Conservation (phyloP, 169 alveolate genomes). For the Cryptosporidium parvum region DNA sequence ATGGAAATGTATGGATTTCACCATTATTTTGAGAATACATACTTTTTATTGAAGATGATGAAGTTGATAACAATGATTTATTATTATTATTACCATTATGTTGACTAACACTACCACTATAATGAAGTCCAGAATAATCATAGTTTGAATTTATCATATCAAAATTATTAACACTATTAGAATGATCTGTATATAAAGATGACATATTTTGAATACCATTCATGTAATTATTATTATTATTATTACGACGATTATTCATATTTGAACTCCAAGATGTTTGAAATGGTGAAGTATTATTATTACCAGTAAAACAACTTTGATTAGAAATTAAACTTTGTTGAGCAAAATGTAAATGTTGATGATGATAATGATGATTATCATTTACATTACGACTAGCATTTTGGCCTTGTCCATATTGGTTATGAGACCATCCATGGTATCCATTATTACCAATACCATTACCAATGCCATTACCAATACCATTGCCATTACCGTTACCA, state of each 20-base stretch:
- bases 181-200: background rate
- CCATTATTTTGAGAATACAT: too few relatives aligned
- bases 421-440: too few relatives aligned
- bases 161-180: background rate
- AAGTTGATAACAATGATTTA: background rate
- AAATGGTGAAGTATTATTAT: background rate
- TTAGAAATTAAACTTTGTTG: background rate
- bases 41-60: background rate
- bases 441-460: background rate
- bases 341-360: background rate
- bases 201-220: background rate
- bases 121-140: slow-evolving; percentile 5
- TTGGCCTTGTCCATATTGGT: background rate
- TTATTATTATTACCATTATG: too few relatives aligned
- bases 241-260: background rate
- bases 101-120: background rate
- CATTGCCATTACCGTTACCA: too few relatives aligned
- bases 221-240: background rate
- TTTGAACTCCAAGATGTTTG: background rate
- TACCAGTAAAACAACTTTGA: background rate
- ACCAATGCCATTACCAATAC: too few relatives aligned
- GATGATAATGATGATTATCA: background rate
- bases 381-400: background rate
- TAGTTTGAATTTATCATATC: background rate
- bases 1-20: background rate